Evolutionary conservation across 352 stramenopile species (phyloP).

Genomic region (Vaucheria bursata): DNA sequence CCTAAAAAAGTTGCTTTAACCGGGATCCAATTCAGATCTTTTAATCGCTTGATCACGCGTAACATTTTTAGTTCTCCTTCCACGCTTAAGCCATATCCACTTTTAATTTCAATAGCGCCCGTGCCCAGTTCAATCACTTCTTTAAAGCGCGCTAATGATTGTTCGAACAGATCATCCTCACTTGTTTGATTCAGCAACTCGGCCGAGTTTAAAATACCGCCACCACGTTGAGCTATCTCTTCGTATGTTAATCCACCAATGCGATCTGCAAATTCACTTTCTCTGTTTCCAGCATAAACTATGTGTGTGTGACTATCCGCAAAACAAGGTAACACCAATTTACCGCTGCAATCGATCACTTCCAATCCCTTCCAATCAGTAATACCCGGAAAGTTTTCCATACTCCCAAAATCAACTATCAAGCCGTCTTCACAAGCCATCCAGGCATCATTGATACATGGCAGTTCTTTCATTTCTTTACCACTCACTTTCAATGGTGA

Average conservation of each 20-base stretch:
- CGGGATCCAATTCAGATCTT: slow-evolving; percentile 21
- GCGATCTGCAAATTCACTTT: background rate
- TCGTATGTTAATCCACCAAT: slow-evolving; percentile 13
- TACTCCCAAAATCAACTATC: background rate
- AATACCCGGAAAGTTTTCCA: background rate
- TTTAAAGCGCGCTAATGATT: slow-evolving; percentile 3
- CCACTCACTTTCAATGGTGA: too few relatives aligned
- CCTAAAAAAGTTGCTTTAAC: slow-evolving; percentile 33
- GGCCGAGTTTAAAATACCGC: slow-evolving; percentile 38
- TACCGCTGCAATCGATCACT: background rate
- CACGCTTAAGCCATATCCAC: slow-evolving; percentile 29
- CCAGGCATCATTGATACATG: background rate
- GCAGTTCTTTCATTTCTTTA: background rate
- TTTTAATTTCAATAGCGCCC: slow-evolving; percentile 39
- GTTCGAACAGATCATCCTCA: slow-evolving; percentile 34
- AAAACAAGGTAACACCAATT: background rate
- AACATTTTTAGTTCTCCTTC: slow-evolving; percentile 38
- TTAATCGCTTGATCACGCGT: slow-evolving; percentile 16
- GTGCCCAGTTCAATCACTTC: slow-evolving; percentile 24
- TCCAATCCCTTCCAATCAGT: background rate
- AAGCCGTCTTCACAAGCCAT: background rate
- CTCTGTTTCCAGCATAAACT: background rate
- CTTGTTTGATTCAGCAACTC: slow-evolving; percentile 3
- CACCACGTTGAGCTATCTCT: slow-evolving; percentile 33
- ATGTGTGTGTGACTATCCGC: background rate